Percentiles rank a stretch among this genome's conserved stretches.
Conservation (phyloP, 495 filamentous ascomycete species). For the Hypoxylon rickii region DNA sequence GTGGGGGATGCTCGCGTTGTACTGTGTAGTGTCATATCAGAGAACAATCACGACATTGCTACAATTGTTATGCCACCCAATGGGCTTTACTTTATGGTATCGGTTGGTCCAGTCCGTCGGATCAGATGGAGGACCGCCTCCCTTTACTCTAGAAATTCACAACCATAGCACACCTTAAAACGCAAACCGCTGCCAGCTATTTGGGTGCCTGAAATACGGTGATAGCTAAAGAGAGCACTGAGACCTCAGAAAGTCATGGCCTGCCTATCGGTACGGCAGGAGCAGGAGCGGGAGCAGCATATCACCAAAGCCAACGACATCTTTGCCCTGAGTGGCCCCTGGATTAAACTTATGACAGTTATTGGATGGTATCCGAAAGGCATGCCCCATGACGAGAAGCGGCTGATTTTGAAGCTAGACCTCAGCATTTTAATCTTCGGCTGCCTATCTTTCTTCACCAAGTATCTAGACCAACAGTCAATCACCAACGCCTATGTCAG, state of each 20-base stretch:
- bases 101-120: too few relatives aligned
- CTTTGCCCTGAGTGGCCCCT: conserved; percentile 4
- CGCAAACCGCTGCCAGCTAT: too few relatives aligned
- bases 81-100: too few relatives aligned
- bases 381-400: conserved; percentile 37
- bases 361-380: conserved; percentile 38
- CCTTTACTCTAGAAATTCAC: too few relatives aligned
- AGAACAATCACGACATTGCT: not conserved
- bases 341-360: conserved; percentile 37
- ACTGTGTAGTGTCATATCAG: not conserved
- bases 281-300: not conserved
- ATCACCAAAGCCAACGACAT: not conserved
- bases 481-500: conserved; percentile 45
- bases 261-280: not conserved
- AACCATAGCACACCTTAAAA: not conserved
- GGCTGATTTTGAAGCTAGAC: conserved; percentile 41
- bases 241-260: not conserved
- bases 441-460: conserved; percentile 44
- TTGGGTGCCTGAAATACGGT: too few relatives aligned
- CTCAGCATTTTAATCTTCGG: conserved; percentile 42
- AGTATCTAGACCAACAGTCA: conserved; percentile 43
- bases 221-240: too few relatives aligned
- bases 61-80: too few relatives aligned
- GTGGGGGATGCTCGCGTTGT: too few relatives aligned
- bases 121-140: too few relatives aligned